Evolutionary conservation across 805 yeast genomes (phyloP), one percentile per base, ranked within the genome.

Genomic region (Candida ponderosae): DNA sequence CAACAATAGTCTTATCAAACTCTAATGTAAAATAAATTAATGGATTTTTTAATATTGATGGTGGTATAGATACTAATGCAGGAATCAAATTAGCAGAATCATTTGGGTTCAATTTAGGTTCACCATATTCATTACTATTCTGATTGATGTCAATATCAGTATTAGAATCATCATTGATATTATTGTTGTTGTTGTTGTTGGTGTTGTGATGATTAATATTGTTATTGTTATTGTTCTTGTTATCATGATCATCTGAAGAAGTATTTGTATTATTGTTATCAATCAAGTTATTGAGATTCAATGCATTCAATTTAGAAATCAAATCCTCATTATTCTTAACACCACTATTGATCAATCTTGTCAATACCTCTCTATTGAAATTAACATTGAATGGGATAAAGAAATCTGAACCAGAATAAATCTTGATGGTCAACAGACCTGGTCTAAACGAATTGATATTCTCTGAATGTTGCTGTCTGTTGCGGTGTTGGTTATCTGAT

Each of bases 1-100:
- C 73, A 45, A 93, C 81, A 46, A 89, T 93, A 35, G 90, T 87
- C 60, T 93, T 93, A 62, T 93, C 99, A 56, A 88, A 90, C 60
- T 93, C 99, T 32, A 93, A 70, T 2, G 95, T 87, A 51, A 89
- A 72, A 59, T 85, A 86, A 29, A 93, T 71, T 41, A 95, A 70
- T 15, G 93, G 75, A 47, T 76, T 77, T 43, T 75, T 70, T 27
- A 71, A 62, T 36, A 68, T 67, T 46, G 78, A 54, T 23, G 72
- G 71, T 14, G 84, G 79, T 32, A 75, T 63, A 34, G 74, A 62
- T 32, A 76, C 65, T 31, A 72, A 64, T 14, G 81, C 69, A 31
- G 86, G 80, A 32, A 79, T 64, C 31, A 56, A 23, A n/a, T 31
- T 23, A 24, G 48, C 26, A 14, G 34, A 59, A 31, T 56, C 53